Conservation (phyloP, 1,284 basidiomycete species). For the Puccinia brachypodii region DNA sequence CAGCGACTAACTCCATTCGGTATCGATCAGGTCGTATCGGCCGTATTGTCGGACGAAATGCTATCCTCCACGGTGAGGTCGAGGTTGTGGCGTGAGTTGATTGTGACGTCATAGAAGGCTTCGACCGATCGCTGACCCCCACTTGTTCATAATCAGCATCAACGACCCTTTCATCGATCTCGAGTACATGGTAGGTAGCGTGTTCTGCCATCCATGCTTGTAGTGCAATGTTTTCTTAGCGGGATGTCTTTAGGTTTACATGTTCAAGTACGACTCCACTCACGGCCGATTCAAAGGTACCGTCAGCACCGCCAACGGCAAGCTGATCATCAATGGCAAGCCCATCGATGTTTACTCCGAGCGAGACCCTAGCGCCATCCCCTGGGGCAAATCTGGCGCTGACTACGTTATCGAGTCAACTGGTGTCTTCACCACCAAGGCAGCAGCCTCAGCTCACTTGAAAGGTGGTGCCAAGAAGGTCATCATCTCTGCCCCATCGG, state of each 20-base stretch:
- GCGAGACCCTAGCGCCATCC: conserved; percentile 82
- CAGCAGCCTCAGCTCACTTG: conserved; percentile 86
- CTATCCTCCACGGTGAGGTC: conserved; percentile 73
- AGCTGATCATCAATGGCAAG: conserved; percentile 83
- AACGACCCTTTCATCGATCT: conserved; percentile 86
- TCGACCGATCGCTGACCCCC: background rate
- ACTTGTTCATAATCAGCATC: conserved; percentile 52
- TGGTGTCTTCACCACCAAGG: conserved; percentile 95
- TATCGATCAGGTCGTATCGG: conserved; percentile 81
- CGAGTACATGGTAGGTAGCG: conserved; percentile 76
- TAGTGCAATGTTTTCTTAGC: background rate
- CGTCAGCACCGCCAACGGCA: conserved; percentile 80
- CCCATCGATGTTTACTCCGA: conserved; percentile 77
- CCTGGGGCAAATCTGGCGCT: conserved; percentile 78
- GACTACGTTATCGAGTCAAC: conserved; percentile 97
- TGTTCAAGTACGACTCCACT: conserved; percentile 99
- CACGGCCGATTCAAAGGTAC: conserved; percentile 92
- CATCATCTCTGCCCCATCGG: conserved; percentile 97
- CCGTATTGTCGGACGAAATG: conserved; percentile 96
- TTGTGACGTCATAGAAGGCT: conserved; percentile 17
- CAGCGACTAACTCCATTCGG: background rate
- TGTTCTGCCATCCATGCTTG: background rate
- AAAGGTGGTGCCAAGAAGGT: conserved; percentile 99
- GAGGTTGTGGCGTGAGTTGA: conserved; percentile 75
- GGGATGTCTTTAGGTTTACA: conserved; percentile 71